These are phyloP conservation scores for Monilinia laxa DNA, from an alignment of 2,329 filamentous ascomycete species.

Conservation along the genomic window DNA sequence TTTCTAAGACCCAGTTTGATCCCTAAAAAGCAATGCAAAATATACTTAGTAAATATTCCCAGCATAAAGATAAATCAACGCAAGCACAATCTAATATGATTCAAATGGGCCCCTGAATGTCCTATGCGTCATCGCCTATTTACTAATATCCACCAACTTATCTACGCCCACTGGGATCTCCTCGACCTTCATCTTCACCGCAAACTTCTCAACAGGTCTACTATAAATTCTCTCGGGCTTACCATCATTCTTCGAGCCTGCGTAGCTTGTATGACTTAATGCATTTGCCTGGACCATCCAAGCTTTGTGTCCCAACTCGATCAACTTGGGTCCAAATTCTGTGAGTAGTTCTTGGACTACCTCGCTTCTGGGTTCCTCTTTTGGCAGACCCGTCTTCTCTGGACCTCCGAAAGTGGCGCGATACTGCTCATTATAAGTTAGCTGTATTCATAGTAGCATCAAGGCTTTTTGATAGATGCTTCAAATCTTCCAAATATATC, in stretches of 20 bases:
- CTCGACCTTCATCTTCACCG: neutral
- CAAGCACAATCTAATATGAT: neutral
- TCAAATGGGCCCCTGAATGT: neutral
- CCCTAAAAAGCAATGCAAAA: constrained; percentile 9
- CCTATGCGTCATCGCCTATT: neutral
- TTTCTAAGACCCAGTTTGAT: neutral
- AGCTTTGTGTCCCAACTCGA: constrained; percentile 27
- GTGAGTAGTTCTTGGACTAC: constrained; percentile 26
- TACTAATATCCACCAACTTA: neutral
- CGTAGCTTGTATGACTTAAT: constrained; percentile 28
- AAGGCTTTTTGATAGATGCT: neutral
- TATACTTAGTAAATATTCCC: constrained; percentile 12
- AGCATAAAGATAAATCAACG: neutral
- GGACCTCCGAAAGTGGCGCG: constrained; percentile 31
- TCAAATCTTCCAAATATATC: no score
- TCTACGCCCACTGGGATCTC: constrained; percentile 2
- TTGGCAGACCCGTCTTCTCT: constrained; percentile 23
- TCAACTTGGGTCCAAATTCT: constrained; percentile 29
- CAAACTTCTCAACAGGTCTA: neutral
- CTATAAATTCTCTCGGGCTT: constrained; percentile 3
- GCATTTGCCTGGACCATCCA: constrained; percentile 34
- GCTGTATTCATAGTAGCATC: neutral
- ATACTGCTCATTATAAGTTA: constrained; percentile 13
- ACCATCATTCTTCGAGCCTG: constrained; percentile 22
- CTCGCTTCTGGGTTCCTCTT: constrained; percentile 21